These are phyloP conservation scores for Quercus alba DNA, from an alignment of 306 rosid genomes.

Conservation along the genomic window DNA sequence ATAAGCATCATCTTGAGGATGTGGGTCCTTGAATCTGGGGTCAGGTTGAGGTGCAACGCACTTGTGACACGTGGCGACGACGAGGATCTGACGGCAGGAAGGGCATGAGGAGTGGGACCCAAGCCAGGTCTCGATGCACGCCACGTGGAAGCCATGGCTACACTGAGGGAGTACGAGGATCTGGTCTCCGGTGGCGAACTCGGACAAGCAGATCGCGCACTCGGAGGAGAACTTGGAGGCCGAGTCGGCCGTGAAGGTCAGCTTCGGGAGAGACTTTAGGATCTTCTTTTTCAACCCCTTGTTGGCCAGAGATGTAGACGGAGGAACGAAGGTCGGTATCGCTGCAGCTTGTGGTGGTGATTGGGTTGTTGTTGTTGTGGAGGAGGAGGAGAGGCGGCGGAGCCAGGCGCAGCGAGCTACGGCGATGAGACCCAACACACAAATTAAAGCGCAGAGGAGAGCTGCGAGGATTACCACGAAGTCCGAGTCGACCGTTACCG, in stretches of 20 bases:
- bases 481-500: constrained; percentile 45
- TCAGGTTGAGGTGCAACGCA: constrained; percentile 58
- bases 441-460: constrained; percentile 77
- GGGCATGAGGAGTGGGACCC: constrained; percentile 77
- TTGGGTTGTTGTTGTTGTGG: background rate
- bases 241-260: constrained; percentile 50
- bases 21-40: constrained; percentile 42
- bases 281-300: constrained; percentile 76
- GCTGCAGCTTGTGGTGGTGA: background rate
- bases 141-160: constrained; percentile 67
- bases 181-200: constrained; percentile 65
- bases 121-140: constrained; percentile 84
- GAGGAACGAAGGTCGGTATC: background rate
- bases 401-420: constrained; percentile 80
- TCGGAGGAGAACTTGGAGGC: constrained; percentile 51
- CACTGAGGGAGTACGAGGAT: constrained; percentile 81
- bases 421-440: constrained; percentile 69
- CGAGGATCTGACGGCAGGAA: constrained; percentile 76
- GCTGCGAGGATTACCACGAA: constrained; percentile 70
- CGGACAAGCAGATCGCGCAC: constrained; percentile 70
- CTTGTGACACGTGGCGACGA: constrained; percentile 51
- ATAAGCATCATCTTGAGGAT: constrained; percentile 38
- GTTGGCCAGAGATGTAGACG: constrained; percentile 39
- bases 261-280: constrained; percentile 68
- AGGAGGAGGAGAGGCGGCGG: constrained; percentile 47